Percentiles rank a stretch among this genome's conserved stretches.
Evolutionary conservation across 371 early-diverging fungal species (phyloP).

Genomic region (Apophysomyces ossiformis): DNA sequence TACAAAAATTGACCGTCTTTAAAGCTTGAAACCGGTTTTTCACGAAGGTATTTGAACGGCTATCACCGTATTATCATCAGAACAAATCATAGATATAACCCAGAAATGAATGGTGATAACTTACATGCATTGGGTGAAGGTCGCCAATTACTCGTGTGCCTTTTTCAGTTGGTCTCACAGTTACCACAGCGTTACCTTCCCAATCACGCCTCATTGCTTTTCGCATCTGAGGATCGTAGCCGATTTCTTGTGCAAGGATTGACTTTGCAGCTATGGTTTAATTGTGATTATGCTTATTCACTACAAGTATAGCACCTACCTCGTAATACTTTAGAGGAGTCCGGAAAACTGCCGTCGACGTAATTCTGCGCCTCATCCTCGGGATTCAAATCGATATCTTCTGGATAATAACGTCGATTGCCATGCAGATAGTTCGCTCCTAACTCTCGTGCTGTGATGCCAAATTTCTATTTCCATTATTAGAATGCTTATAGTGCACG

Average conservation of each 20-base stretch:
- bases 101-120: neutral
- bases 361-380: slow-evolving; percentile 67
- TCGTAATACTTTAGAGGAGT: slow-evolving; percentile 62
- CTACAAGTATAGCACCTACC: slow-evolving; percentile 18
- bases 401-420: slow-evolving; percentile 61
- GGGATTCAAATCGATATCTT: slow-evolving; percentile 57
- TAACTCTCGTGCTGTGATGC: slow-evolving; percentile 67
- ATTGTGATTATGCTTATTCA: neutral
- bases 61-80: slow-evolving; percentile 17
- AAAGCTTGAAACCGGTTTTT: slow-evolving; percentile 79
- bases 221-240: slow-evolving; percentile 83
- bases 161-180: slow-evolving; percentile 83
- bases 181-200: slow-evolving; percentile 69
- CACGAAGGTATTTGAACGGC: slow-evolving; percentile 85
- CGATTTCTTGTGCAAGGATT: slow-evolving; percentile 79
- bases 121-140: slow-evolving; percentile 73
- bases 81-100: too few relatives aligned
- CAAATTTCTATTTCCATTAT: slow-evolving; percentile 31
- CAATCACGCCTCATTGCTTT: slow-evolving; percentile 81
- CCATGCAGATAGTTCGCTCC: slow-evolving; percentile 68
- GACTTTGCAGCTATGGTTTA: slow-evolving; percentile 58
- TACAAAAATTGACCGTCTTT: slow-evolving; percentile 77
- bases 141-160: slow-evolving; percentile 80
- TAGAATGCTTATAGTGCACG: neutral
- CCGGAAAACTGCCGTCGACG: slow-evolving; percentile 56